Evolutionary conservation across 306 rosid genomes (phyloP).

Genomic region (Citrullus amarus): DNA sequence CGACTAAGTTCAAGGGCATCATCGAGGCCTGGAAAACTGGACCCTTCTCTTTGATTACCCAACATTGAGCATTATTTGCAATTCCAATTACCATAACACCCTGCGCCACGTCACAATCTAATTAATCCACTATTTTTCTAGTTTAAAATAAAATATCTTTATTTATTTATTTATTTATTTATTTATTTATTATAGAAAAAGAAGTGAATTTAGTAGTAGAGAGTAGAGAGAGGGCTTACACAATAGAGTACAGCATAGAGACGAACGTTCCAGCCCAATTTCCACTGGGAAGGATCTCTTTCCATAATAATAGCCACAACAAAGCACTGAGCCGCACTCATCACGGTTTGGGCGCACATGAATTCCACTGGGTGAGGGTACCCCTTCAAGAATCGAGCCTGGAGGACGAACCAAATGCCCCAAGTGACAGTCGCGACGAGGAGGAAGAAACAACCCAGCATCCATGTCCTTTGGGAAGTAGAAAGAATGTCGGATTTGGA

Average conservation of each 20-base stretch:
- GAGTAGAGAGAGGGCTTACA: slow-evolving; percentile 21
- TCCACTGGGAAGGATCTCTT: slow-evolving; percentile 60
- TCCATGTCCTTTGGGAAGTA: slow-evolving; percentile 23
- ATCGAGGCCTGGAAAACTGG: slow-evolving; percentile 15
- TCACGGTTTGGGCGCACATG: slow-evolving; percentile 52
- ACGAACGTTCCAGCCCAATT: slow-evolving; percentile 57
- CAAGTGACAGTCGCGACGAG: slow-evolving; percentile 21
- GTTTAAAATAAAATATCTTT: too few species aligned
- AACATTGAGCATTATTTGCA: slow-evolving; percentile 5
- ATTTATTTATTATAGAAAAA: too few species aligned
- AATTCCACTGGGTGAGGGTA: slow-evolving; percentile 69
- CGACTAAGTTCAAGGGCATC: slow-evolving; percentile 7
- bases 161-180: too few species aligned
- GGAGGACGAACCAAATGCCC: slow-evolving; percentile 32
- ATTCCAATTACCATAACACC: background rate
- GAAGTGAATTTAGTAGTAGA: too few species aligned
- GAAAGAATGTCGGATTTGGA: background rate
- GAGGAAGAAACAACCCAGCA: slow-evolving; percentile 36
- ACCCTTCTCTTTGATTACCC: slow-evolving; percentile 12
- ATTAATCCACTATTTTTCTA: too few species aligned
- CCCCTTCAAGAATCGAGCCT: slow-evolving; percentile 41
- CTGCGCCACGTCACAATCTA: background rate
- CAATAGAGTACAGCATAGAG: slow-evolving; percentile 59
- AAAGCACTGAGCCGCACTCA: slow-evolving; percentile 54
- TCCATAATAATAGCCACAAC: slow-evolving; percentile 53